These are phyloP conservation scores for grape (Vitis vinifera) DNA, from an alignment of 164 flowering plant species.

Conservation along the genomic window DNA sequence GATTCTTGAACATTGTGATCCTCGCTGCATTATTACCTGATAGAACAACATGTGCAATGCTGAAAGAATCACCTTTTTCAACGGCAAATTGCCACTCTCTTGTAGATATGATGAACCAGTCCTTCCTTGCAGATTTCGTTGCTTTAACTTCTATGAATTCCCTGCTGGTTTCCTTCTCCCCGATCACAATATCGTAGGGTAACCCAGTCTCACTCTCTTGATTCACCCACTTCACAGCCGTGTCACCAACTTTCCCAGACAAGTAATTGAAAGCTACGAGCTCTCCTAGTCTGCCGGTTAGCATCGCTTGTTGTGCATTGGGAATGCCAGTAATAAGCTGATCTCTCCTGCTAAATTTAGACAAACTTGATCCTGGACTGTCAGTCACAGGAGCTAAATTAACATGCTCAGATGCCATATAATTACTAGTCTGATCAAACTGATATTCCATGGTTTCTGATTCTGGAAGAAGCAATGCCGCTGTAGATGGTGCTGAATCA, in stretches of 20 bases:
- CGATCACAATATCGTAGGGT: constrained; percentile 74
- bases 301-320: constrained; percentile 38
- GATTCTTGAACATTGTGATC: constrained; percentile 64
- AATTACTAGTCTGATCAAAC: constrained; percentile 10
- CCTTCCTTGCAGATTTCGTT: constrained; percentile 66
- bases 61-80: constrained; percentile 75
- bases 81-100: constrained; percentile 88
- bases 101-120: constrained; percentile 71
- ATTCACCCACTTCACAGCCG: constrained; percentile 75
- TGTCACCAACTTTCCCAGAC: constrained; percentile 27
- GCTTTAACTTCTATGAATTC: constrained; percentile 92
- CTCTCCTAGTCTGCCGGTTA: constrained; percentile 79
- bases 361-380: constrained; percentile 5
- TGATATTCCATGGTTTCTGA: constrained; percentile 17
- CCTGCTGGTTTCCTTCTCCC: constrained; percentile 28
- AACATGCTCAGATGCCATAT: constrained; percentile 16
- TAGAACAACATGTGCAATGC: constrained; percentile 67
- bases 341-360: constrained; percentile 29
- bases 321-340: constrained; percentile 45
- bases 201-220: constrained; percentile 68
- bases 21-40: constrained; percentile 39
- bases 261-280: constrained; percentile 67
- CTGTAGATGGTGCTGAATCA: constrained; percentile 14
- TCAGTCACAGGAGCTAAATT: constrained; percentile 19
- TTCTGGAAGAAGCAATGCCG: constrained; percentile 18